Conservation (phyloP, 805 yeast species). For the Wickerhamomyces alni region DNA sequence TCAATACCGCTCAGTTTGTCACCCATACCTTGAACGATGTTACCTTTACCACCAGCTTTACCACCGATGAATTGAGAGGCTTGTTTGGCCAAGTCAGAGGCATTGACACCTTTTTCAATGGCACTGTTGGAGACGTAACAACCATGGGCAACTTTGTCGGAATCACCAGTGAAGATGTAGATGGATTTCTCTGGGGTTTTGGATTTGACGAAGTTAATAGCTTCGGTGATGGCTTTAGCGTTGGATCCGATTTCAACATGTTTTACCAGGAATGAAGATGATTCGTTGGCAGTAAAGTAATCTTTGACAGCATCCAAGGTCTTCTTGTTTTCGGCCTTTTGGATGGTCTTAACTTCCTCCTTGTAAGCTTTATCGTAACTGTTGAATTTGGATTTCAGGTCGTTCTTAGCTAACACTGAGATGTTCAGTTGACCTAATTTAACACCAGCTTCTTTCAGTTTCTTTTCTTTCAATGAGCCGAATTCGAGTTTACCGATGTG, state of each 20-base stretch:
- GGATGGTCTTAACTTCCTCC: constrained; percentile 82
- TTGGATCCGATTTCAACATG: constrained; percentile 69
- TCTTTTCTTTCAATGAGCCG: constrained; percentile 74
- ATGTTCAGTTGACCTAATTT: constrained; percentile 75
- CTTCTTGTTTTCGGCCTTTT: constrained; percentile 81
- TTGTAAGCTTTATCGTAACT: constrained; percentile 80
- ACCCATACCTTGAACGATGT: constrained; percentile 96
- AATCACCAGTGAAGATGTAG: constrained; percentile 71
- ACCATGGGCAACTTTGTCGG: constrained; percentile 88
- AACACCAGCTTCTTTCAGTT: constrained; percentile 79
- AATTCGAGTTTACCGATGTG: constrained; percentile 58
- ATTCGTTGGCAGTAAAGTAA: constrained; percentile 51
- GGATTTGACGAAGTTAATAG: constrained; percentile 76
- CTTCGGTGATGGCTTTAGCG: constrained; percentile 93
- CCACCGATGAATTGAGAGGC: constrained; percentile 85
- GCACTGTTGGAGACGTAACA: constrained; percentile 78
- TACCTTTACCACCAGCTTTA: constrained; percentile 97
- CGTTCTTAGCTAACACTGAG: constrained; percentile 74
- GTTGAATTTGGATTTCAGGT: constrained; percentile 66
- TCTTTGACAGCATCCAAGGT: constrained; percentile 71
- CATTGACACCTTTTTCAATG: constrained; percentile 62
- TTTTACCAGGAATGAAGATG: constrained; percentile 56
- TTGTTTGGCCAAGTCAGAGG: constrained; percentile 64
- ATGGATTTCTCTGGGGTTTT: constrained; percentile 68
- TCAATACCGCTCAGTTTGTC: constrained; percentile 64